Conservation (phyloP, 2,329 filamentous ascomycete genomes). For the Epichloe brachyelytri region DNA sequence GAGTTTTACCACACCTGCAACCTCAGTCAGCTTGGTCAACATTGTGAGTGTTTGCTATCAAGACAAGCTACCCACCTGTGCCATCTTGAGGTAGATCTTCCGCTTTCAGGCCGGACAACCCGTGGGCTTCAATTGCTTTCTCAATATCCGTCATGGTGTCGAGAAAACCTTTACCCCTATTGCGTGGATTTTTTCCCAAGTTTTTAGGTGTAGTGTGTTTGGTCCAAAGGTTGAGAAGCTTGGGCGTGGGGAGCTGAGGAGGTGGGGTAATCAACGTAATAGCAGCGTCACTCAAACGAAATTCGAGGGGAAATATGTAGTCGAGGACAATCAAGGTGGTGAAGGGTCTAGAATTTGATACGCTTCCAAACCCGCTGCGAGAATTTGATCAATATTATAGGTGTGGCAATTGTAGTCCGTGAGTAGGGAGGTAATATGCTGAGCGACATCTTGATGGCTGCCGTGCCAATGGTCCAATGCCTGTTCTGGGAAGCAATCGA, state of each 20-base stretch:
- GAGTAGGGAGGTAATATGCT: not conserved
- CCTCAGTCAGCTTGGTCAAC: slow-evolving; percentile 3
- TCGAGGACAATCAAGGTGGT: not conserved
- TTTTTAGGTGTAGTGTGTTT: not conserved
- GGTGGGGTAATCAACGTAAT: not conserved
- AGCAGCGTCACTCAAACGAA: not conserved
- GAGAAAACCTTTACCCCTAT: not conserved
- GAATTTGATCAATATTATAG: not conserved
- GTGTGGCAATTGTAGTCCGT: not conserved
- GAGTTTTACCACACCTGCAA: slow-evolving; percentile 65
- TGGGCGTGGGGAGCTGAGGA: not conserved
- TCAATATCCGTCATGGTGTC: slow-evolving; percentile 5
- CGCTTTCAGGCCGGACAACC: slow-evolving; percentile 23
- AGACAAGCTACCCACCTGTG: slow-evolving; percentile 42
- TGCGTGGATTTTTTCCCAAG: not conserved
- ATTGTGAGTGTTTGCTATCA: not conserved
- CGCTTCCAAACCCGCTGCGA: not conserved
- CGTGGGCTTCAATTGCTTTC: slow-evolving; percentile 2
- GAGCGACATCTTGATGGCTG: not conserved
- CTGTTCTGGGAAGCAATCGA: not conserved
- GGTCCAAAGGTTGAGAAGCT: not conserved
- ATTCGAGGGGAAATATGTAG: no score
- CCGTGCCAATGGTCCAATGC: not conserved
- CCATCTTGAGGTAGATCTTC: slow-evolving; percentile 51
- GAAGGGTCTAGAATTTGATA: not conserved